Percentiles rank a stretch among this genome's conserved stretches.
Evolutionary conservation across 2,329 filamentous ascomycete species (phyloP).

Genomic region (Ophiostoma ips): DNA sequence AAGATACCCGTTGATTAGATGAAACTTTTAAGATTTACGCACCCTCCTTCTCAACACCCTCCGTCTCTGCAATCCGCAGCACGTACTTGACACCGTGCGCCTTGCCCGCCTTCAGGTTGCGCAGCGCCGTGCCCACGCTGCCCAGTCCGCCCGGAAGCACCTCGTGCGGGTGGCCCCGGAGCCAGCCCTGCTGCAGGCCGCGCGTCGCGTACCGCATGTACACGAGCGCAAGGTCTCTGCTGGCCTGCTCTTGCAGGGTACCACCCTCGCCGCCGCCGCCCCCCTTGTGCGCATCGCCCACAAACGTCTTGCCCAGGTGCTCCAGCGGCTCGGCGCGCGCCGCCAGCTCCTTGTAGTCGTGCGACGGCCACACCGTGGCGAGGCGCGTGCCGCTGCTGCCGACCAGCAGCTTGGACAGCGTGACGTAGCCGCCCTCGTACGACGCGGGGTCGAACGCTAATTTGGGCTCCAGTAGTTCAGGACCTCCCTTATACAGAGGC

Average conservation of each 20-base stretch:
- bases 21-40: too few relatives aligned
- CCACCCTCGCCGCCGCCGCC: background rate
- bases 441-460: conserved; percentile 38
- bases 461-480: conserved; percentile 12
- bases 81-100: conserved; percentile 49
- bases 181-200: conserved; percentile 33
- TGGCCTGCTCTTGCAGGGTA: background rate
- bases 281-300: conserved; percentile 14
- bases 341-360: conserved; percentile 14
- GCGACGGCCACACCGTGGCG: conserved; percentile 15
- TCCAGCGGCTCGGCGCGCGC: conserved; percentile 13
- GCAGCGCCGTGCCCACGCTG: conserved; percentile 38
- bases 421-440: conserved; percentile 28
- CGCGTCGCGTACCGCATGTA: conserved; percentile 25
- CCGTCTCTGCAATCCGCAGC: conserved; percentile 22
- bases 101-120: conserved; percentile 43
- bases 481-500: background rate
- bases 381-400: conserved; percentile 18
- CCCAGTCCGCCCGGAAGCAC: conserved; percentile 38
- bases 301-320: conserved; percentile 10
- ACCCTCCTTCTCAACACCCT: too few relatives aligned
- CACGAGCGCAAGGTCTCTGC: conserved; percentile 24
- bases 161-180: conserved; percentile 35
- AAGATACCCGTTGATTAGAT: too few relatives aligned
- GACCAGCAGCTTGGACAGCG: conserved; percentile 24